phyloP scores from a whole-genome alignment of 192 early-diverging fungal genomes.

The Kappamyces sp. region DNA sequence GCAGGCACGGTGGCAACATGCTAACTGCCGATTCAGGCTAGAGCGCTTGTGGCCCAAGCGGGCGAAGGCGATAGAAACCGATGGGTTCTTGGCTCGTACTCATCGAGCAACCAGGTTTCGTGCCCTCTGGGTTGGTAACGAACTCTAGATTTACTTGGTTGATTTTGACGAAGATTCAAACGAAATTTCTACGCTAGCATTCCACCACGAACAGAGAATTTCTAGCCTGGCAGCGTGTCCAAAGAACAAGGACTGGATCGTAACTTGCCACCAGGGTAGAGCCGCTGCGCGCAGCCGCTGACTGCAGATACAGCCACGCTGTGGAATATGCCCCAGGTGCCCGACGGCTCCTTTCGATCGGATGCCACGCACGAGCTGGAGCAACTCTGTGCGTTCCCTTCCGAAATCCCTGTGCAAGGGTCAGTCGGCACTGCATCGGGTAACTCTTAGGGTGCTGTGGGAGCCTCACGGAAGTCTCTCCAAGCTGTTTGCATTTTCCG shows the following conservation, averaged over 20 bases:
- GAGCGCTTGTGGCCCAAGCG: conserved; percentile 53
- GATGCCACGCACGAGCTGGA: no score
- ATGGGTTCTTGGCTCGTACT: conserved; percentile 66
- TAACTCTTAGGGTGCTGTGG: conserved; percentile 6
- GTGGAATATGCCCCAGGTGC: neutral
- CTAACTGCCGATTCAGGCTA: conserved; percentile 30
- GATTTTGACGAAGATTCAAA: conserved; percentile 70
- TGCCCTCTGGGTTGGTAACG: neutral
- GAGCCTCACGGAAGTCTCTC: no score
- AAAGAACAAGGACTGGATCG: conserved; percentile 47
- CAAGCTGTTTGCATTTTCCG: no score
- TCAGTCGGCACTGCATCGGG: neutral
- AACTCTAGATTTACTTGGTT: conserved; percentile 59
- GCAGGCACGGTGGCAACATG: neutral
- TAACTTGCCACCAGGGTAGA: conserved; percentile 51
- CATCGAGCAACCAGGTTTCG: neutral
- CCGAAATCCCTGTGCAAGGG: neutral
- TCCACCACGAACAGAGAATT: conserved; percentile 60
- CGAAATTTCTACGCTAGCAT: conserved; percentile 52
- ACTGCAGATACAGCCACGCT: neutral
- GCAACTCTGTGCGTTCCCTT: no score
- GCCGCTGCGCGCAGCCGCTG: neutral
- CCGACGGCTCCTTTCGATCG: neutral
- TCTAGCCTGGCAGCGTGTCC: conserved; percentile 61
- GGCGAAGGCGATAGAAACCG: conserved; percentile 60